phyloP scores from a whole-genome alignment of 345 rosid species.

The Melaleuca alternifolia region DNA sequence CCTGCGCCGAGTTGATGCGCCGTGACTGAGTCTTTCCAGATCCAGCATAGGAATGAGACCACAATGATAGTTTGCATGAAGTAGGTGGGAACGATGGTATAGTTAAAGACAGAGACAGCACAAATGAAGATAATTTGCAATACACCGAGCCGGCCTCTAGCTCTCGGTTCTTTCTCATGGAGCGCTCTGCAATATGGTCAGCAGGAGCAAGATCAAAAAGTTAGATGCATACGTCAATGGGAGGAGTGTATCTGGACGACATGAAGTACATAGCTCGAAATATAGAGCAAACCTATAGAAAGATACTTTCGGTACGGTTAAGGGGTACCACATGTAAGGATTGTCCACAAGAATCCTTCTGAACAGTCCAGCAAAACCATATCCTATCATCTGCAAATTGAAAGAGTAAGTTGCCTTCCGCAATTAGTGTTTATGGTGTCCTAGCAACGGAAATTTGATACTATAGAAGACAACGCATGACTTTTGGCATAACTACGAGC shows the following conservation, averaged over 20 bases:
- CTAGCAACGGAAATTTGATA: no score
- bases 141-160: constrained; percentile 18
- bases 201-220: not conserved
- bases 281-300: constrained; percentile 14
- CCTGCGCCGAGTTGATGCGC: constrained; percentile 32
- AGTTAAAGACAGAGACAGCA: constrained; percentile 20
- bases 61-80: constrained; percentile 15
- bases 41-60: constrained; percentile 21
- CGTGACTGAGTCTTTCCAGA: constrained; percentile 11
- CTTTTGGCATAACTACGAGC: no score
- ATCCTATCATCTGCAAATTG: constrained; percentile 33
- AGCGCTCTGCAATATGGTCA: constrained; percentile 13
- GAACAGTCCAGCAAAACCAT: constrained; percentile 55
- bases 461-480: not conserved
- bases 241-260: not conserved
- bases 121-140: constrained; percentile 28
- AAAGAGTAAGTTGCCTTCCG: not conserved
- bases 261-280: not conserved
- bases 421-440: not conserved
- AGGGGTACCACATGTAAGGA: constrained; percentile 62
- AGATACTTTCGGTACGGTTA: constrained; percentile 40
- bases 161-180: constrained; percentile 25
- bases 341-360: constrained; percentile 38
- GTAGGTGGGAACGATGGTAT: constrained; percentile 23
- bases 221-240: not conserved